Conservation (phyloP, 331 rosid species). For the Pyracantha coccinea region DNA sequence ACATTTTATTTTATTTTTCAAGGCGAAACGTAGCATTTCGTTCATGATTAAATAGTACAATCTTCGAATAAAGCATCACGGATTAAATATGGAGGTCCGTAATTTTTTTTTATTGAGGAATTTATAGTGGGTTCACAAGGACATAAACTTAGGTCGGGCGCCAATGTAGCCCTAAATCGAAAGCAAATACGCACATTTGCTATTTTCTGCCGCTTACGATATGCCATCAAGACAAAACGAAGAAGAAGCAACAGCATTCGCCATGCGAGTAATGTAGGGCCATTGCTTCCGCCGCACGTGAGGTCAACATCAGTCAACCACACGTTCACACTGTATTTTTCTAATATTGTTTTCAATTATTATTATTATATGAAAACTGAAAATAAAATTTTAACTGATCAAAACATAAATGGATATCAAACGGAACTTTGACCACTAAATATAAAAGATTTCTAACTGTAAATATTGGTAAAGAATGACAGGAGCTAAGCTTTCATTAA, state of each 20-base stretch:
- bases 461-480: background rate
- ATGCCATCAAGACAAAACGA: background rate
- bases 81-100: background rate
- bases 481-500: slow-evolving; percentile 12
- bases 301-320: background rate
- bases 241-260: background rate
- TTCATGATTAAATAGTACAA: background rate
- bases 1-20: background rate
- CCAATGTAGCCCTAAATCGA: background rate
- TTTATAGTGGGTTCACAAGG: background rate
- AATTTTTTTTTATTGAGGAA: background rate
- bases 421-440: background rate
- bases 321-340: background rate
- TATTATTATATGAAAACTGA: no score
- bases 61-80: background rate
- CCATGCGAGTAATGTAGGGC: background rate
- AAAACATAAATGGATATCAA: no score
- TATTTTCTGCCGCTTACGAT: background rate
- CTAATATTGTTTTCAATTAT: no score
- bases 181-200: background rate
- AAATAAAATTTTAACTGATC: no score
- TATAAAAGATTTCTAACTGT: background rate
- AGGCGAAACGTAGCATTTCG: no score
- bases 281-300: background rate
- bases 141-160: background rate